These are phyloP conservation scores for Tephrocybe sp. DNA, from an alignment of 768 basidiomycete genomes.

Conservation along the genomic window DNA sequence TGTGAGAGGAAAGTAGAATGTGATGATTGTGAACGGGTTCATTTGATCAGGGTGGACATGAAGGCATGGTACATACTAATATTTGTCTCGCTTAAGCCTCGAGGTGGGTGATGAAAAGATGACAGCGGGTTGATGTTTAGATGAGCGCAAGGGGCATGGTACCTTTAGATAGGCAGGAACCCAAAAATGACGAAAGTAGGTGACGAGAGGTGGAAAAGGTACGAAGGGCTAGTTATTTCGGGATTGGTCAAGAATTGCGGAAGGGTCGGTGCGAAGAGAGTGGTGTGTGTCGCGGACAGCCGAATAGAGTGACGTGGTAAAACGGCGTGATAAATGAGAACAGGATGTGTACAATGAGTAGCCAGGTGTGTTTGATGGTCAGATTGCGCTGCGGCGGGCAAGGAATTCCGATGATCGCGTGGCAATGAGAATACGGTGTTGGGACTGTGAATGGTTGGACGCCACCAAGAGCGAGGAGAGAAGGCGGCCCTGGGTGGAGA, in stretches of 20 bases:
- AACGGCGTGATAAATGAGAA: not conserved
- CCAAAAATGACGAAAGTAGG: not conserved
- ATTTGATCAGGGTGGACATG: too few species aligned
- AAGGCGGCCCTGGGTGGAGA: conserved; percentile 1
- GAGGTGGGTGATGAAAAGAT: not conserved
- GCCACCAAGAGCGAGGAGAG: conserved; percentile 9
- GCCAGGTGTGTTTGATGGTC: not conserved
- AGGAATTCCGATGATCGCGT: conserved; percentile 6
- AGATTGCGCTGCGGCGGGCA: conserved; percentile 2
- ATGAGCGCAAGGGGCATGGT: not conserved
- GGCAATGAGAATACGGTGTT: not conserved
- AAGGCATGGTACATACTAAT: not conserved
- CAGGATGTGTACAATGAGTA: not conserved
- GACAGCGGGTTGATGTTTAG: not conserved
- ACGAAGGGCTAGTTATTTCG: not conserved
- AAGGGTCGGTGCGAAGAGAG: not conserved
- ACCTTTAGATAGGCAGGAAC: too few species aligned
- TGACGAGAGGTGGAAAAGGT: too few species aligned
- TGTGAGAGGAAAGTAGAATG: too few species aligned
- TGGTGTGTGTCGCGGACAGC: not conserved
- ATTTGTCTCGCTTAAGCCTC: not conserved
- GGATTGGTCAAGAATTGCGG: not conserved
- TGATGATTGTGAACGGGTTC: too few species aligned
- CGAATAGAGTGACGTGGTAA: not conserved
- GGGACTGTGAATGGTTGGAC: not conserved